phyloP scores from a whole-genome alignment of 2,329 filamentous ascomycete species.

The Nemania sp. region DNA sequence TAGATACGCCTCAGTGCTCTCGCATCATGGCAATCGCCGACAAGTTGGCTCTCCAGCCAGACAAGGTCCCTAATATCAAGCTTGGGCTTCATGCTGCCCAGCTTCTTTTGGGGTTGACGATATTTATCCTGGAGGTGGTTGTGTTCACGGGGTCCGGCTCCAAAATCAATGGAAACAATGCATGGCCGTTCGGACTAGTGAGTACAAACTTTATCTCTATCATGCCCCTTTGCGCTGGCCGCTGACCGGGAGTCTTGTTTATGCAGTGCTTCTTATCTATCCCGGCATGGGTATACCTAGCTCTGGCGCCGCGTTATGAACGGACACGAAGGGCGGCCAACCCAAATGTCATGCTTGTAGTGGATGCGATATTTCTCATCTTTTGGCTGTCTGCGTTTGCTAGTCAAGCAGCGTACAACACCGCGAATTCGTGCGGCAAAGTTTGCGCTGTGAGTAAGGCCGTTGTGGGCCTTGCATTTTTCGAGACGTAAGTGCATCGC shows the following conservation, averaged over 20 bases:
- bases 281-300: conserved; percentile 66
- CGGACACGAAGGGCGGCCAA: conserved; percentile 64
- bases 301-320: conserved; percentile 65
- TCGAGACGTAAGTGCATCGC: conserved; percentile 57
- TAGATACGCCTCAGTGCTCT: neutral
- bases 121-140: conserved; percentile 63
- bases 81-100: conserved; percentile 60
- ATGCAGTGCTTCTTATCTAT: conserved; percentile 65
- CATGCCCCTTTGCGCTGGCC: neutral
- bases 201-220: conserved; percentile 35
- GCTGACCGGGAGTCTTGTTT: conserved; percentile 3
- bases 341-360: conserved; percentile 61
- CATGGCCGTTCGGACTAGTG: conserved; percentile 68
- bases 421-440: conserved; percentile 55
- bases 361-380: conserved; percentile 61
- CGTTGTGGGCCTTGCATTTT: conserved; percentile 64
- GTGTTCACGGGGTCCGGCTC: conserved; percentile 56
- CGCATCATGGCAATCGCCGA: conserved; percentile 45
- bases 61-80: conserved; percentile 59
- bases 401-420: conserved; percentile 66
- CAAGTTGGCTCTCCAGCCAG: conserved; percentile 56
- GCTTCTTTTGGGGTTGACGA: conserved; percentile 56
- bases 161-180: conserved; percentile 59
- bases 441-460: conserved; percentile 65
- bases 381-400: conserved; percentile 71